Evolutionary conservation across 768 basidiomycete genomes (phyloP), one percentile per base, ranked within the genome.

Genomic region (Mycena polygramma): DNA sequence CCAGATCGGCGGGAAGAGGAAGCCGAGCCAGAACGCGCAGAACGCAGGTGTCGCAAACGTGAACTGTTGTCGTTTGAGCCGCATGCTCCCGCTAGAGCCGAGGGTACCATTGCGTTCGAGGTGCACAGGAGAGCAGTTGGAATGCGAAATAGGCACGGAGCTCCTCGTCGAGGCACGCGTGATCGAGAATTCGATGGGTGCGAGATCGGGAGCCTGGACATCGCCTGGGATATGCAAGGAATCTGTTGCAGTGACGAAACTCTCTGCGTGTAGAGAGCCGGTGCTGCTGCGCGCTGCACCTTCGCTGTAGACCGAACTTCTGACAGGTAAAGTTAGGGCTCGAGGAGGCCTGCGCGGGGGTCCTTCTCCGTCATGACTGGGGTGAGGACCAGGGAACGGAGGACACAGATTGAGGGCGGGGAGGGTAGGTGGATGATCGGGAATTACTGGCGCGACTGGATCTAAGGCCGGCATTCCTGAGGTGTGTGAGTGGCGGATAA

Each of bases 21-120:
- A 73, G 48, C 72, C 72, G n/a, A 73, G 69, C 57, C 68, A 73
- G 63, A 73, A 73, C 35, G 63, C 63, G 54, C 72, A 73, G 48
- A 73, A 73, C 7, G 72, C 72, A n/a, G 72, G 72, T 30, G 72
- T 73, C 51, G 66, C 72, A 41, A 70, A 70, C 14, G 48, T 26
- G 53, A 64, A 39, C 11, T 45, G 69, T 37, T 63, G 69, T 19
- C 69, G 72, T 57, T 61, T 68, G 57, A 58, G 65, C 5, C 66
- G 60, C 46, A 73, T 39, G 41, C 68, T 73, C 20, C 26, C 57
- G 43, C 48, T 52, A 4, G 72, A 73, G 2, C 37, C 55, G 39
- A 37, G 37, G 9, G 72, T 73, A 30, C 57, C 64, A 20, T 62
- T 41, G 60, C 72, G 68, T 15, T 67, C 68, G 20, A 73, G 41